phyloP scores from a whole-genome alignment of 2,329 filamentous ascomycete species.

The Penicillium frequentans region DNA sequence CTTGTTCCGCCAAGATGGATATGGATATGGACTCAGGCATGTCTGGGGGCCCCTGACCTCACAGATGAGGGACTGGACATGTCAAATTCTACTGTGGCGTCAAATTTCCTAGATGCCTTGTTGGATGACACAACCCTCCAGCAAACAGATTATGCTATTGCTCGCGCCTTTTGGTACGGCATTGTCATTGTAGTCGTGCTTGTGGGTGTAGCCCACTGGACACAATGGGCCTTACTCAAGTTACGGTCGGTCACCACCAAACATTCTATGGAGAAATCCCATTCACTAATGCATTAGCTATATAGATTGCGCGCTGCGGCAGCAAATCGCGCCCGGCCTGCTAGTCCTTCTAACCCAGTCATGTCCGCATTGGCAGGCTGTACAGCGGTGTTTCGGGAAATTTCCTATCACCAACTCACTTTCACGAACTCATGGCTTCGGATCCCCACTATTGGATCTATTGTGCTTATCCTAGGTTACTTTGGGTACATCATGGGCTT shows the following conservation, averaged over 20 bases:
- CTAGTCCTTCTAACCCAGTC: constrained; percentile 29
- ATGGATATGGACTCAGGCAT: constrained; percentile 22
- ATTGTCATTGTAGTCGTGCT: constrained; percentile 35
- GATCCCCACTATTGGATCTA: constrained; percentile 16
- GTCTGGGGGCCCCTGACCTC: constrained; percentile 23
- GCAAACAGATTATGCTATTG: constrained; percentile 35
- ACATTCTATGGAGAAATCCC: neutral
- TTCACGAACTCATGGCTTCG: constrained; percentile 21
- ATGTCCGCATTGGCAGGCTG: constrained; percentile 24
- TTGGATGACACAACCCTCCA: constrained; percentile 39
- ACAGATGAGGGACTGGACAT: constrained; percentile 38
- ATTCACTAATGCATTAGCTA: neutral
- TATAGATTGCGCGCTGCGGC: constrained; percentile 36
- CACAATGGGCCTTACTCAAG: constrained; percentile 18
- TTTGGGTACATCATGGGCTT: constrained; percentile 5
- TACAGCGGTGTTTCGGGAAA: constrained; percentile 35
- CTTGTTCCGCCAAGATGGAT: neutral
- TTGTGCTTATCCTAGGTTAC: constrained; percentile 4
- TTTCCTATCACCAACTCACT: constrained; percentile 34
- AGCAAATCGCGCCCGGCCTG: constrained; percentile 28
- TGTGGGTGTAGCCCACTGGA: constrained; percentile 31
- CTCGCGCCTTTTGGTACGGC: constrained; percentile 43
- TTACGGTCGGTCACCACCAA: constrained; percentile 21
- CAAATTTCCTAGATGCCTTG: constrained; percentile 35
- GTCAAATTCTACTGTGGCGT: constrained; percentile 36